These are phyloP conservation scores for Acanthamoeba royreba DNA, from an alignment of 208 protist species.

Conservation along the genomic window DNA sequence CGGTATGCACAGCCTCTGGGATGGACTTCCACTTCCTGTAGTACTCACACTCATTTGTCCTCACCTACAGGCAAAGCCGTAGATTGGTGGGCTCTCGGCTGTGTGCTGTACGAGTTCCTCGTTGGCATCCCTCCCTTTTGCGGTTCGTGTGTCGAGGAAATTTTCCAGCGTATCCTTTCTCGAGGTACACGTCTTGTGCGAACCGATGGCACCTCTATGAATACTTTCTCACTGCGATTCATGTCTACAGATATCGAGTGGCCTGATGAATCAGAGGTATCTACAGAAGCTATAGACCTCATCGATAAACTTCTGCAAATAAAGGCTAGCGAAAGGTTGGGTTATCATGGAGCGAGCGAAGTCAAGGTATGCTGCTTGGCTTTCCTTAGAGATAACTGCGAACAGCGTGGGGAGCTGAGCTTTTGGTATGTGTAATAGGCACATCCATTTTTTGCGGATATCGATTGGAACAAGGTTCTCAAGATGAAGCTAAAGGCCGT, in stretches of 20 bases:
- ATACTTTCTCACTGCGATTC: no score
- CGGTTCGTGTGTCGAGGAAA: slow-evolving; percentile 74
- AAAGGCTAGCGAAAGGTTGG: slow-evolving; percentile 6
- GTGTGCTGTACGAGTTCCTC: slow-evolving; percentile 81
- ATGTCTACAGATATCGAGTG: background rate
- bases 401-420: background rate
- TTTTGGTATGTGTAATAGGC: slow-evolving; percentile 17
- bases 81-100: slow-evolving; percentile 82
- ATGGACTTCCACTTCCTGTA: no score
- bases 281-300: background rate
- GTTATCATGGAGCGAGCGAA: background rate
- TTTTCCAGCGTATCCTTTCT: slow-evolving; percentile 77
- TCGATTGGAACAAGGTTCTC: slow-evolving; percentile 69
- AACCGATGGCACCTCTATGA: no score
- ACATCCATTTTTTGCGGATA: slow-evolving; percentile 68
- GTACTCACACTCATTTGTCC: background rate
- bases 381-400: background rate
- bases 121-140: slow-evolving; percentile 81
- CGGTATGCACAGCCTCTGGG: background rate
- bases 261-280: slow-evolving; percentile 12
- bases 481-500: slow-evolving; percentile 17
- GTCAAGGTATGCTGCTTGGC: background rate
- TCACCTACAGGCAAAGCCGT: background rate
- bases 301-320: slow-evolving; percentile 21
- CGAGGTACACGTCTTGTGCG: background rate